Evolutionary conservation across 2,329 filamentous ascomycete species (phyloP), one percentile per base, ranked within the genome.

Genomic region (Teratosphaeria gauchensis): DNA sequence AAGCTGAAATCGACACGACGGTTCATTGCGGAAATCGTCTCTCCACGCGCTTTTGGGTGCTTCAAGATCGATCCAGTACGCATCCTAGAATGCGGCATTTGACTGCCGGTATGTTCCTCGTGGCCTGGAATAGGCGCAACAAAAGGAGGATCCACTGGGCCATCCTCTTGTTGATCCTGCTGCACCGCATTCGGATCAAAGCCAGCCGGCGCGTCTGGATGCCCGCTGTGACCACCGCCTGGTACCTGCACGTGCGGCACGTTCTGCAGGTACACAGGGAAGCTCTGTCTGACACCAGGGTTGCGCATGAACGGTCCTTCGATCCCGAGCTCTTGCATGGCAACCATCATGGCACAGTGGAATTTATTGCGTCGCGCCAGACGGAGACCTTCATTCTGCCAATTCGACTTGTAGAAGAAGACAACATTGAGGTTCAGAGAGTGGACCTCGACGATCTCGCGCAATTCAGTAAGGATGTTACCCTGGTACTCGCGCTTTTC

Each of bases 401-500:
- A 96, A 73, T 92, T 96, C 60, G 88, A 90, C 74, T 96, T 96
- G 82, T 96, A 95, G 79, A 96, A 96, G 78, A 96, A 96, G 68
- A 96, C 86, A 58, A 97, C 85, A 73, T 96, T 96, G 69, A 96
- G 82, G 3, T 86, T 91, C 69, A 95, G 86, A 5, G 87, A 89
- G 71, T 92, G 90, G 38, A 91, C 89, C 66, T 96, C 87, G 28
- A 86, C 84, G 56, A 97, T 85, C 8, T 85, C 84, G 28, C 83
- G 84, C 65, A 97, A 79, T 73, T 96, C 91, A 0, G 90, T 95
- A 42, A 96, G 82, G 59, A 96, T 91, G 64, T 92, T 92, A 62
- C 81, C 80, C 66, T 92, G 88, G 70, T 90, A 95, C 69, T 96
- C 92, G 58, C 92, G 88, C 76, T 95, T 95, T 76, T 97, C 90